Percentiles rank a stretch among this genome's conserved stretches.
These are phyloP conservation scores for Aspergillus transmontanensis DNA, from an alignment of 2,329 filamentous ascomycete species.

Conservation along the genomic window DNA sequence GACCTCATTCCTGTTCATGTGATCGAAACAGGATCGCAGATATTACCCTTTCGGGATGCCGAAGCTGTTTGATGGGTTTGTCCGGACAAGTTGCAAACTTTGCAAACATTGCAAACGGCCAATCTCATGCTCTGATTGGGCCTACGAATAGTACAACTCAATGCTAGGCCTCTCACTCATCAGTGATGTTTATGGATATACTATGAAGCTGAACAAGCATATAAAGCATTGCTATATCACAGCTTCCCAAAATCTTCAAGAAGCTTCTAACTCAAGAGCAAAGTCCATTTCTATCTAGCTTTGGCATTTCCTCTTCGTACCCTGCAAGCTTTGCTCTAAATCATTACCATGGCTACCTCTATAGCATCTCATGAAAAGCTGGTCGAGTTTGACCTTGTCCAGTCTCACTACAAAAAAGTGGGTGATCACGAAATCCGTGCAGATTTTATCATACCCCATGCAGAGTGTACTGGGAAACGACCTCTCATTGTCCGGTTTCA, in stretches of 20 bases:
- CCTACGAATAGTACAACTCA: neutral
- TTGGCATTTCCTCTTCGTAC: neutral
- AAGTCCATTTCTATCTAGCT: neutral
- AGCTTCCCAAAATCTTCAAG: neutral
- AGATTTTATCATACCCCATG: slow-evolving; percentile 44
- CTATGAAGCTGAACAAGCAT: neutral
- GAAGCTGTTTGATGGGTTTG: neutral
- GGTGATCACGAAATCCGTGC: slow-evolving; percentile 37
- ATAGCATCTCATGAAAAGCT: slow-evolving; percentile 19
- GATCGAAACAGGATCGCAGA: neutral
- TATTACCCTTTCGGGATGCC: neutral
- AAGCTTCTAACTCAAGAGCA: neutral
- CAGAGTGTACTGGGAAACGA: slow-evolving; percentile 34
- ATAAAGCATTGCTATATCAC: neutral
- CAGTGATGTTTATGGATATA: neutral
- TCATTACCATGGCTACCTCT: neutral
- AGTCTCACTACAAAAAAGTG: slow-evolving; percentile 46
- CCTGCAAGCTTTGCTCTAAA: neutral
- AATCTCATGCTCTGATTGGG: neutral
- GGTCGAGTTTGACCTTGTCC: slow-evolving; percentile 42
- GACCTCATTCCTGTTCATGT: neutral
- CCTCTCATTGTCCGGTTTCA: slow-evolving; percentile 49
- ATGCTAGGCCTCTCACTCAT: no score
- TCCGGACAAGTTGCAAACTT: neutral
- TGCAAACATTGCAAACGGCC: neutral